Evolutionary conservation across 2,329 filamentous ascomycete genomes (phyloP).

Genomic region (Xylariaceae sp.): DNA sequence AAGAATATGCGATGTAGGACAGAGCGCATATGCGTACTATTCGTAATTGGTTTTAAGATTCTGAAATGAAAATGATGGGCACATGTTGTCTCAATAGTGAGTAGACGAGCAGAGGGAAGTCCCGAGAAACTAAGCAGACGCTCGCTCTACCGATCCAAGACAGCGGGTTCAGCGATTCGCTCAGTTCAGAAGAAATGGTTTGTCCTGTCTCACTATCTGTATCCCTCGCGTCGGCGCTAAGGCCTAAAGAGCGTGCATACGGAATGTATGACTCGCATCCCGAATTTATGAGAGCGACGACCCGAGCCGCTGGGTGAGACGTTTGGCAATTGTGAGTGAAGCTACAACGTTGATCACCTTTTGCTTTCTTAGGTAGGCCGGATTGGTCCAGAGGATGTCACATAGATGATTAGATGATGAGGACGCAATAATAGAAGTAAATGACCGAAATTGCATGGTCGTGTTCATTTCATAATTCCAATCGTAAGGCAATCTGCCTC

Average conservation of each 20-base stretch:
- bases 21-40: too few relatives aligned
- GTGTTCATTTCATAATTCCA: constrained; percentile 21
- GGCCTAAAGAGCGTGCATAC: not conserved
- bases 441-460: constrained; percentile 26
- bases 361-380: too few relatives aligned
- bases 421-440: not conserved
- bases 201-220: not conserved
- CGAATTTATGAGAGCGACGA: not conserved
- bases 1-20: too few relatives aligned
- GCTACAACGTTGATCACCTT: not conserved
- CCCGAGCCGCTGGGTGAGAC: too few relatives aligned
- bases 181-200: not conserved
- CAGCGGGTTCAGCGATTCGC: not conserved
- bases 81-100: constrained; percentile 5
- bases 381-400: too few relatives aligned
- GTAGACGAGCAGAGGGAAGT: not conserved
- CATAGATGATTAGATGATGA: too few relatives aligned
- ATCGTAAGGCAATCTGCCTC: constrained; percentile 26
- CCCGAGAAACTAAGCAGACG: constrained; percentile 16
- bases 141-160: not conserved
- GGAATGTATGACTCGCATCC: not conserved
- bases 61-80: constrained; percentile 1
- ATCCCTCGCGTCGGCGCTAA: not conserved
- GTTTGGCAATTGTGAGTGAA: not conserved
- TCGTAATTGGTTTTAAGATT: too few relatives aligned